Base-by-base conservation (phyloP, 257 asterid genomes). In the Phtheirospermum japonicum region DNA sequence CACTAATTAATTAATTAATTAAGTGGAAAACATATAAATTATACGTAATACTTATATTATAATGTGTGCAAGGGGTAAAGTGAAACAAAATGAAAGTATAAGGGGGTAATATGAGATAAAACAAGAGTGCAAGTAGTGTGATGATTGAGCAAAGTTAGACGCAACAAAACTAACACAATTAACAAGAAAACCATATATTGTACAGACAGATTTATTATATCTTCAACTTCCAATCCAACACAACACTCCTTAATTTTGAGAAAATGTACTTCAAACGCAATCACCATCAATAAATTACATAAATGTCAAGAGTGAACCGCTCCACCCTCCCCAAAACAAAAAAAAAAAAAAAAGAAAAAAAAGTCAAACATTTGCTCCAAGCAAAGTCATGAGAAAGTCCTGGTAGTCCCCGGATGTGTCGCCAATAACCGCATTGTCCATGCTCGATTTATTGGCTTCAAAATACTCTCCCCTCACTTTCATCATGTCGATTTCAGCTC, bases 401-500 rank as follows among this genome's bases (percentile, higher is more conserved):
- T 70, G 79, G 80, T 87, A 90, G 66, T 87, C 84, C 60, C 97
- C 92, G 3, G 97, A 87, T 8, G 96, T 87, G 75, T 90, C 97
- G 2, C 72, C 90, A 18, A 70, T 77, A 45, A 90, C 85, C 12
- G 87, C 92, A 68, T 75, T 73, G 55, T 78, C 87, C 32, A 90
- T 66, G 43, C 82, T 76, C 17, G 71, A 28, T 34, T 71, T 77
- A 71, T 82, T 75, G 28, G 59, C 59, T 9, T 66, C 64, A 26
- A 78, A 75, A 70, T 85, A 90, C 65, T 83, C 96, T 50, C 48
- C 90, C 61, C 73, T 77, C n/a, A 81, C 79, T 73, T 76, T 78
- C 84, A 64, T 67, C 91, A 90, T 50, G 72, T 90, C 97, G 1
- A 87, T 83, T 61, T 85, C 97, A 30, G 95, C 88, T 52, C 95